Percentiles rank a stretch among this genome's conserved stretches.
Conservation (phyloP, 805 yeast species). For the Ogataea degrootiae region DNA sequence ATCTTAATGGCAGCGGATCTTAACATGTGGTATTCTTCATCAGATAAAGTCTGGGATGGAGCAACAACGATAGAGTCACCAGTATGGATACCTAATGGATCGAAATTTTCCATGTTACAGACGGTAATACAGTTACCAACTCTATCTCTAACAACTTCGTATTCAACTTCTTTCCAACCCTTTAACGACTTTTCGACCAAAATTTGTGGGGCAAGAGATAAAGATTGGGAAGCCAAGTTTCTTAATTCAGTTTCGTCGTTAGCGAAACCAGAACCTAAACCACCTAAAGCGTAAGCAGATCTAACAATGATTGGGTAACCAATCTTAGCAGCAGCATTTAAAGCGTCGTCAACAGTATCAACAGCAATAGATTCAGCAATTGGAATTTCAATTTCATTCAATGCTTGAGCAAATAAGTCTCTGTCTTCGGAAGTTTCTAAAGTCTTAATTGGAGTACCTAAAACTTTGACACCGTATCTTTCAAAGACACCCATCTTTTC, state of each 20-base stretch:
- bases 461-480: conserved; percentile 85
- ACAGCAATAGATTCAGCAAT: conserved; percentile 97
- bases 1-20: conserved; percentile 96
- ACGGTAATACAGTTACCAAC: conserved; percentile 97
- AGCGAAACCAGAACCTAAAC: conserved; percentile 97
- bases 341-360: conserved; percentile 86
- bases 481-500: conserved; percentile 94
- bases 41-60: conserved; percentile 95
- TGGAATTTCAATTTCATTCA: conserved; percentile 92
- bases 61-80: conserved; percentile 99
- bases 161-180: conserved; percentile 99
- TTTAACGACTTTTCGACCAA: conserved; percentile 93
- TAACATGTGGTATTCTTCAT: conserved; percentile 96
- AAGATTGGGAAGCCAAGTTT: conserved; percentile 83
- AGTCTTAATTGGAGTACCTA: conserved; percentile 97
- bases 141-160: conserved; percentile 96
- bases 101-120: conserved; percentile 98
- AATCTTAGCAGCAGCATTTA: conserved; percentile 79
- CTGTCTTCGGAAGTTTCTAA: conserved; percentile 97
- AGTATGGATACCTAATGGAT: conserved; percentile 96
- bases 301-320: conserved; percentile 97
- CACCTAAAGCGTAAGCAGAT: conserved; percentile 96
- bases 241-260: conserved; percentile 73
- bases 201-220: conserved; percentile 90
- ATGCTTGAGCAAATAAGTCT: conserved; percentile 90